Evolutionary conservation across 768 basidiomycete species (phyloP), one percentile per base, ranked within the genome.

Genomic region (Mycena leptocephala): DNA sequence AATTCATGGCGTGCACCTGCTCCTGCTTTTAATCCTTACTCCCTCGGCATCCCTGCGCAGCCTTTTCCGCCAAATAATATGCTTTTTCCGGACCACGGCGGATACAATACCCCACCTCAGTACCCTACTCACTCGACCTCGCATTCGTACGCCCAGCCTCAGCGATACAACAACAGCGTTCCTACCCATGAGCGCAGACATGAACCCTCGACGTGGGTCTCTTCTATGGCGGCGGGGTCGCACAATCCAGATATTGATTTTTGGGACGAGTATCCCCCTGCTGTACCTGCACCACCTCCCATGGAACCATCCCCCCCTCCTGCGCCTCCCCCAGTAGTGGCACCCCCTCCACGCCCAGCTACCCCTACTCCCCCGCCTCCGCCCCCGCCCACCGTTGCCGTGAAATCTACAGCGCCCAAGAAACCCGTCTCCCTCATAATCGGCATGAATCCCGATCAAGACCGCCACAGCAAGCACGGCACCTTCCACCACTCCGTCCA

Each of bases 401-500:
- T 16, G 0, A 63, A 56, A n/a, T 2, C 35, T 5, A 11, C 30
- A 5, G 9, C 22, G 56, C 48, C 59, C 20, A 80, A 75, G 63
- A 76, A 72, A 32, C 72, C 67, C 24, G 59, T 72, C 10, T 79
- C 70, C 22, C 69, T 72, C 30, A 79, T 59, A 28, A 91, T 91
- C 53, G 91, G 91, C 16, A 87, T 90, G 86, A 81, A 83, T 61
- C 87, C 85, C 6, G 88, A 91, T 65, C 84, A 83, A 16, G 88
- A 90, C 71, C 84, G 86, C 0, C 82, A 87, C 16, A 87, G 87
- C 76, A 89, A 86, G 73, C 89, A 88, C 75, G 89, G 90, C n/a
- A 82, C 85, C 3, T 92, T 90, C 79, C 80, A 83, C 32, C 81
- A 84, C 53, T 72, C 79, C 13, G 51, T 77, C 1, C 71, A 81